A percentile compares a stretch with the other conserved stretches of the same genome.
Conservation (phyloP, 768 basidiomycete species). For the Tricholoma flavovirens region DNA sequence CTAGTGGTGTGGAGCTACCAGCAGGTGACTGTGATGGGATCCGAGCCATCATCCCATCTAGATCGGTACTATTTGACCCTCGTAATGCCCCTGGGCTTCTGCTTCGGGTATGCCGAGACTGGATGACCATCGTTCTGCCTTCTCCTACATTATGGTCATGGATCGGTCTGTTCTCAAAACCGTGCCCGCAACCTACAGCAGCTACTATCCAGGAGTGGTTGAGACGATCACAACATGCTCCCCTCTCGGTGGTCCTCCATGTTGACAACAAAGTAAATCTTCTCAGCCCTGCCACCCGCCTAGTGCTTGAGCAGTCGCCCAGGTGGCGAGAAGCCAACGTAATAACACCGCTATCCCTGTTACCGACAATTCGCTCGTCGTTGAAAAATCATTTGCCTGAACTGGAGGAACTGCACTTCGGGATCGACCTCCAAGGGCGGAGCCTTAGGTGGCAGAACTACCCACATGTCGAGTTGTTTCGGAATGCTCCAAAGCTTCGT, state of each 20-base stretch:
- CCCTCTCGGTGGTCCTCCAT: neutral
- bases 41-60: neutral
- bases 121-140: neutral
- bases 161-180: neutral
- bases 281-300: neutral
- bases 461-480: neutral
- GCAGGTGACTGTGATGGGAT: neutral
- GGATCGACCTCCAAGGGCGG: too few species aligned
- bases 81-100: neutral
- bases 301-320: neutral
- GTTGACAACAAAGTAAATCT: neutral
- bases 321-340: neutral
- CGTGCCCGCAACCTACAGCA: neutral
- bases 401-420: neutral
- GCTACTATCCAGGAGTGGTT: neutral
- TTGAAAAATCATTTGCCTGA: neutral
- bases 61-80: neutral
- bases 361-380: neutral
- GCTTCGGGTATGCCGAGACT: neutral
- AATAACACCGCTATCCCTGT: neutral
- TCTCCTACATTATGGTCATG: neutral
- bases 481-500: neutral
- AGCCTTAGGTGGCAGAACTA: too few species aligned
- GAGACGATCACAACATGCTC: neutral
- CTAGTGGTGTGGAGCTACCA: too few species aligned